Percentiles rank a stretch among this genome's conserved stretches.
phyloP scores from a whole-genome alignment of 2,329 filamentous ascomycete genomes.

The Ascochyta rabiei region DNA sequence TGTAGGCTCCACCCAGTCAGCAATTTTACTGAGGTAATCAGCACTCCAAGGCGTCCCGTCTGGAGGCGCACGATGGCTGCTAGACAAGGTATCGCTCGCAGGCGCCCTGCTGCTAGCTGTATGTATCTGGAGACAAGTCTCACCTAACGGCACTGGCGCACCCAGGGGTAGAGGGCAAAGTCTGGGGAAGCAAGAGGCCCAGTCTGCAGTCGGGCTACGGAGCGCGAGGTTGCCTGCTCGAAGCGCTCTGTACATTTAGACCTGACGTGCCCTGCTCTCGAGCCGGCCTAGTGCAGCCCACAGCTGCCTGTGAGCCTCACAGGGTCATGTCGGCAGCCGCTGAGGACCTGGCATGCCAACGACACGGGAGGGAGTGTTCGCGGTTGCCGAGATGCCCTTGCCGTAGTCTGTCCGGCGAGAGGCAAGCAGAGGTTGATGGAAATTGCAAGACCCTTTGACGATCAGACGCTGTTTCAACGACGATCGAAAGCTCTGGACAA shows the following conservation, averaged over 20 bases:
- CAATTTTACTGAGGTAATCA: slow-evolving; percentile 39
- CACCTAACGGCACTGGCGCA: slow-evolving; percentile 16
- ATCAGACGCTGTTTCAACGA: slow-evolving; percentile 16
- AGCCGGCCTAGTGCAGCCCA: no score
- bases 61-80: slow-evolving; percentile 30
- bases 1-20: slow-evolving; percentile 31
- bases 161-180: slow-evolving; percentile 15
- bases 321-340: slow-evolving; percentile 23
- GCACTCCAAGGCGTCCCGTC: slow-evolving; percentile 27
- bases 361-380: slow-evolving; percentile 14
- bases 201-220: neutral
- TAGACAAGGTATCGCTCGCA: slow-evolving; percentile 23
- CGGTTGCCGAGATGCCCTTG: slow-evolving; percentile 15
- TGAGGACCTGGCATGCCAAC: slow-evolving; percentile 13
- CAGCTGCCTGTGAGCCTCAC: slow-evolving; percentile 27
- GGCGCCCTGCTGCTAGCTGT: slow-evolving; percentile 20
- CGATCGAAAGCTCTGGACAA: slow-evolving; percentile 17
- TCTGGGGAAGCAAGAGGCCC: slow-evolving; percentile 14
- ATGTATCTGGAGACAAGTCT: slow-evolving; percentile 26
- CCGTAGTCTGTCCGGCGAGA: slow-evolving; percentile 10
- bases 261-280: slow-evolving; percentile 2
- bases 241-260: slow-evolving; percentile 7
- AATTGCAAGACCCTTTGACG: slow-evolving; percentile 12
- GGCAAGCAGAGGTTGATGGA: no score
- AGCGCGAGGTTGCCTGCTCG: slow-evolving; percentile 2